phyloP scores from a whole-genome alignment of 345 rosid species.

The Ailanthus altissimus region DNA sequence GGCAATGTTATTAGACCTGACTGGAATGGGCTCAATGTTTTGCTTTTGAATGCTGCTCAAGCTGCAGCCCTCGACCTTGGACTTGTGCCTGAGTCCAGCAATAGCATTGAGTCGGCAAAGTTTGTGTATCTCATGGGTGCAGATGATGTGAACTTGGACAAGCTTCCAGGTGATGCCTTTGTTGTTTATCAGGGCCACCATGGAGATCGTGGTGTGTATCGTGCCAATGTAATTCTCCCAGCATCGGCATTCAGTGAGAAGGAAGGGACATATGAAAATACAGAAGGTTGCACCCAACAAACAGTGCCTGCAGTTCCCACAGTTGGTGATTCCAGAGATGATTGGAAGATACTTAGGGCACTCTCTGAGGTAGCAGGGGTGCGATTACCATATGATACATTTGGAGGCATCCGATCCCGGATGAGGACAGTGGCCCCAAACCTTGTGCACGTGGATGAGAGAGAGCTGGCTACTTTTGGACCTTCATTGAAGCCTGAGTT shows the following conservation, averaged over 20 bases:
- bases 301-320: constrained; percentile 97
- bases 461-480: constrained; percentile 72
- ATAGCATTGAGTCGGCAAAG: constrained; percentile 73
- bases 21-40: constrained; percentile 92
- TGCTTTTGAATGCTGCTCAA: constrained; percentile 92
- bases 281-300: constrained; percentile 88
- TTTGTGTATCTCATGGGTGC: constrained; percentile 97
- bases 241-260: constrained; percentile 92
- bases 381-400: constrained; percentile 71
- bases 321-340: constrained; percentile 96
- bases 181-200: constrained; percentile 98
- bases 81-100: constrained; percentile 71
- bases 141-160: constrained; percentile 80
- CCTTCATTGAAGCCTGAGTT: constrained; percentile 61
- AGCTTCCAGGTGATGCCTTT: constrained; percentile 83
- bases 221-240: constrained; percentile 92
- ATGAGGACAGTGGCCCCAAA: constrained; percentile 89
- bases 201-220: constrained; percentile 81
- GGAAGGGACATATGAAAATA: constrained; percentile 92
- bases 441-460: constrained; percentile 67
- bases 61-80: constrained; percentile 99
- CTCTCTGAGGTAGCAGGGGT: constrained; percentile 85
- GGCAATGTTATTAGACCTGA: constrained; percentile 75
- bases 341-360: constrained; percentile 95
- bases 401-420: constrained; percentile 63